Evolutionary conservation across 2,329 filamentous ascomycete species (phyloP).

Genomic region (Thermothelomyces thermophilus): DNA sequence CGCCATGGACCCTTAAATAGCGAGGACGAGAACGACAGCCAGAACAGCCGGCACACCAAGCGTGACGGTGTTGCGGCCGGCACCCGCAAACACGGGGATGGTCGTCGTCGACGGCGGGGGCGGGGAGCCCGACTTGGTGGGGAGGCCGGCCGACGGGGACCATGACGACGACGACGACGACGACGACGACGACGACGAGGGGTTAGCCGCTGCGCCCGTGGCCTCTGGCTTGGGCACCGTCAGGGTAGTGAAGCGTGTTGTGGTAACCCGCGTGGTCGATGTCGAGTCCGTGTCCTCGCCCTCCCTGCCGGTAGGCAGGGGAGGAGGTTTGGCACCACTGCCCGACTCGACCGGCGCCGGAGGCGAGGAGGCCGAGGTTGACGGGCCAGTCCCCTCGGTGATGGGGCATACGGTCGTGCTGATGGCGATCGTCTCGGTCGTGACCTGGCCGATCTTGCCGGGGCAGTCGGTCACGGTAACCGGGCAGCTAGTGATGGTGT

Average conservation of each 20-base stretch:
- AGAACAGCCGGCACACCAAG: slow-evolving; percentile 17
- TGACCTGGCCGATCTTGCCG: slow-evolving; percentile 29
- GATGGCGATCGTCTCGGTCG: slow-evolving; percentile 30
- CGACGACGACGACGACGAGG: not conserved
- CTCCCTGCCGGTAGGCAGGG: not conserved
- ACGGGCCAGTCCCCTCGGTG: not conserved
- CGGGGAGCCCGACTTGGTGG: slow-evolving; percentile 2
- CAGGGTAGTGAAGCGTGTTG: slow-evolving; percentile 21
- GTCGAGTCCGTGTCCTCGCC: slow-evolving; percentile 9
- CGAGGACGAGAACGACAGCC: slow-evolving; percentile 17
- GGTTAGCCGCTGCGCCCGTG: not conserved
- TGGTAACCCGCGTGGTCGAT: slow-evolving; percentile 11
- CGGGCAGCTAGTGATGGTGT: slow-evolving; percentile 27
- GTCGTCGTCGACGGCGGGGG: slow-evolving; percentile 3
- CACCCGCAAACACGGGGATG: slow-evolving; percentile 21
- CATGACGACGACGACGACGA: not conserved
- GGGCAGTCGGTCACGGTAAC: slow-evolving; percentile 27
- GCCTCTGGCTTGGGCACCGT: slow-evolving; percentile 18
- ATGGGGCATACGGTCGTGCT: slow-evolving; percentile 33
- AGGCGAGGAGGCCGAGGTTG: not conserved
- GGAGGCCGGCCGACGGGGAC: slow-evolving; percentile 8
- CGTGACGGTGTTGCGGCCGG: slow-evolving; percentile 19
- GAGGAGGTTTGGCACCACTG: not conserved
- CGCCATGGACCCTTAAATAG: slow-evolving; percentile 11
- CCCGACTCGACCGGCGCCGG: not conserved